Conservation (phyloP, 2,329 filamentous ascomycete species). For the Phialophora verrucosa region DNA sequence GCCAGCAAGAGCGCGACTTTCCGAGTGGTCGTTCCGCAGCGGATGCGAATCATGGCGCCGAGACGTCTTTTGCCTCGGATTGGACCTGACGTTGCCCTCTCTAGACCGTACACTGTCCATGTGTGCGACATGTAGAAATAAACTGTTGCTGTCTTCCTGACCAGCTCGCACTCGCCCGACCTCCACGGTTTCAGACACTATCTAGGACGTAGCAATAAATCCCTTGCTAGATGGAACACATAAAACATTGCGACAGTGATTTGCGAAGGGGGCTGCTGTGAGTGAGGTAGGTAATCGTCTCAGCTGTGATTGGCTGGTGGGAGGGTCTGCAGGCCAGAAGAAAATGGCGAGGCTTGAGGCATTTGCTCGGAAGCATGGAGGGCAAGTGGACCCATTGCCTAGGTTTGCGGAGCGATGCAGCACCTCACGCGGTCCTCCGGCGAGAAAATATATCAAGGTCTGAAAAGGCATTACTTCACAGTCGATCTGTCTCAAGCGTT, state of each 20-base stretch:
- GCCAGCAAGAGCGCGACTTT: constrained; percentile 16
- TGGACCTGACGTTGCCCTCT: constrained; percentile 17
- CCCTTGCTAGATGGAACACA: background rate
- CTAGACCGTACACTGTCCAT: background rate
- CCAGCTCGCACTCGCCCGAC: background rate
- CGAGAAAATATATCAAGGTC: constrained; percentile 7
- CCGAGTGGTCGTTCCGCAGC: constrained; percentile 12
- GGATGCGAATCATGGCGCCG: constrained; percentile 8
- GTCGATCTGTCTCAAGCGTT: background rate
- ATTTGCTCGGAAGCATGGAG: constrained; percentile 31
- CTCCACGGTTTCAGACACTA: background rate
- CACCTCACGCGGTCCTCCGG: background rate
- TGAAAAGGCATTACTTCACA: background rate
- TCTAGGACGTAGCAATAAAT: background rate
- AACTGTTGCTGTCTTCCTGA: background rate
- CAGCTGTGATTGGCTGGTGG: constrained; percentile 27
- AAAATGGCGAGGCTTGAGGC: constrained; percentile 29
- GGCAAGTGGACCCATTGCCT: constrained; percentile 23
- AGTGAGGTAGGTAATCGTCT: constrained; percentile 24
- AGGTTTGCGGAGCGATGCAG: constrained; percentile 20
- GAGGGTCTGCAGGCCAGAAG: constrained; percentile 35
- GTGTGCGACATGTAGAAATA: background rate
- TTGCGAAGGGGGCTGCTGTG: background rate
- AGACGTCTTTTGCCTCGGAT: background rate
- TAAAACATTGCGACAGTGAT: background rate